Evolutionary conservation across 2,329 filamentous ascomycete species (phyloP), one percentile per base, ranked within the genome.

Genomic region (Colletotrichum paranaense): DNA sequence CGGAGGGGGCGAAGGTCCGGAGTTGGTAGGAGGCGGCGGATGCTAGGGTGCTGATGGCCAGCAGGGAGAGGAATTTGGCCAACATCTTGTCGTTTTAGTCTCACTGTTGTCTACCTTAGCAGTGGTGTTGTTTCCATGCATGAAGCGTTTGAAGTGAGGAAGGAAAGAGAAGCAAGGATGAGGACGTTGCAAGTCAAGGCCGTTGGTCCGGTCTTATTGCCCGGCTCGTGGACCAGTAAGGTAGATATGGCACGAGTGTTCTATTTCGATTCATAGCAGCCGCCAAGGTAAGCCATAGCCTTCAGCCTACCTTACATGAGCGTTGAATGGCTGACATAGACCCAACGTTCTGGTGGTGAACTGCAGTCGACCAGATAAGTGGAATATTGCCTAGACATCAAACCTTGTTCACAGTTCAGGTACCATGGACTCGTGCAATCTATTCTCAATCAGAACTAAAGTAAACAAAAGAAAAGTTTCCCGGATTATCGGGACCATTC

Each of bases 1-100:
- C 7, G 0, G 68, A 35, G 0, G 80, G 80, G 0, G 76, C 71
- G 64, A 78, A 63, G n/a, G 60, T 30, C 2, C 22, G 42, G 6
- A 63, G n/a, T 8, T 6, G 22, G 28, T 11, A 63, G 5, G 60
- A 26, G 4, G 22, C 7, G 28, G 46, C 42, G 19, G 19, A n/a
- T n/a, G 42, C 42, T 22, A 49, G 42, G 8, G 19, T 49, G 42
- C 8, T n/a, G 42, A 22, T 49, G 8, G 19, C 19, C 12, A 49
- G 42, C 19, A 49, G 42, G 8, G 42, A 49, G 42, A 49, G 7
- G 19, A 49, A 9, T 5, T 11, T 49, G 42, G 42, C 3, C 0
- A 49, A 22, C 42, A 49, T 49, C 8, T n/a, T 49, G 42, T 49
- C 1, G 42, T 22, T 11, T 9, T 9, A 4, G 19, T 11, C 42